These are phyloP conservation scores for Bocquillonia castaneifolia DNA, from an alignment of 441 rosid species.

Conservation along the genomic window DNA sequence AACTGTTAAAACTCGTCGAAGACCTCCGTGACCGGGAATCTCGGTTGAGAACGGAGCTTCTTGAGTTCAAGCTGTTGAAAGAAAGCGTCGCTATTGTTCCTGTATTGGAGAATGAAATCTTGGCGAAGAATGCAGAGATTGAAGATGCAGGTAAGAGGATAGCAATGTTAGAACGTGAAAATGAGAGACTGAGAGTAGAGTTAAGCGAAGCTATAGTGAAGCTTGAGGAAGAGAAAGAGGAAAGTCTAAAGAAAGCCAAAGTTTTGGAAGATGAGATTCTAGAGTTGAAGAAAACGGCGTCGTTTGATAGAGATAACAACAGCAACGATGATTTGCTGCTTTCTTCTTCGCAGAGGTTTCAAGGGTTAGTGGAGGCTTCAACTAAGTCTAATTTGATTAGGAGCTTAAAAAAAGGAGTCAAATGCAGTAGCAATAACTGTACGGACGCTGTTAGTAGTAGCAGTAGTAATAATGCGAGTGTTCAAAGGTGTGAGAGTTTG, in stretches of 20 bases:
- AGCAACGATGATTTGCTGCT: conserved; percentile 36
- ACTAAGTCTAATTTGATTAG: conserved; percentile 47
- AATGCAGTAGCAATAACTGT: background rate
- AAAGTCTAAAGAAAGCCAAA: conserved; percentile 38
- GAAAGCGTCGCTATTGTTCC: conserved; percentile 81
- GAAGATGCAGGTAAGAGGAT: conserved; percentile 28
- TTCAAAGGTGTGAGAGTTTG: conserved; percentile 25
- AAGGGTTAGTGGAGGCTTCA: conserved; percentile 51
- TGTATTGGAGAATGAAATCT: conserved; percentile 48
- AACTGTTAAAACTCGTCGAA: conserved; percentile 70
- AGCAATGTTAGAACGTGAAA: conserved; percentile 43
- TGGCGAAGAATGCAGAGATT: conserved; percentile 34
- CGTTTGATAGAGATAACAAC: conserved; percentile 38
- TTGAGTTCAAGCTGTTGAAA: conserved; percentile 57
- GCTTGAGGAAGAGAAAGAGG: conserved; percentile 32
- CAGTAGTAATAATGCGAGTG: conserved; percentile 14
- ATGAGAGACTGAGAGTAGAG: conserved; percentile 36
- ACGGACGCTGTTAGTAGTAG: conserved; percentile 17
- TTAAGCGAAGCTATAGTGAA: conserved; percentile 18
- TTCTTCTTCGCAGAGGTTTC: conserved; percentile 66
- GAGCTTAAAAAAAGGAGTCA: conserved; percentile 43
- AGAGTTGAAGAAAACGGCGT: conserved; percentile 43
- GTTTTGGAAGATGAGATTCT: conserved; percentile 44
- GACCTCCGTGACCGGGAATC: conserved; percentile 69
- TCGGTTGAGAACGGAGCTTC: conserved; percentile 57